phyloP scores from a whole-genome alignment of 345 rosid species.

The Eucalyptus victrix region DNA sequence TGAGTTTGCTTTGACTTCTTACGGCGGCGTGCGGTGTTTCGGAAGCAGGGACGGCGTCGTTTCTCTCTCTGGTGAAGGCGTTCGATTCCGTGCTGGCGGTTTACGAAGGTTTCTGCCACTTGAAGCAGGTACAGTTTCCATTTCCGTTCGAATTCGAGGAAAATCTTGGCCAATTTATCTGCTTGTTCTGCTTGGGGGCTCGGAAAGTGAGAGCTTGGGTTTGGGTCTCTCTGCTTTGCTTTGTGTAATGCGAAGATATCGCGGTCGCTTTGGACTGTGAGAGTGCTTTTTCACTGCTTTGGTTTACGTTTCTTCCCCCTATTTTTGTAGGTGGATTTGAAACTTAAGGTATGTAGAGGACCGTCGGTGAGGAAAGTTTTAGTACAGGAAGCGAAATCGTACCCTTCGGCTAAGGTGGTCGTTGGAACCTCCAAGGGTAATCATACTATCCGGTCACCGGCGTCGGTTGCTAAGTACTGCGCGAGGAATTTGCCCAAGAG shows the following conservation, averaged over 20 bases:
- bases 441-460: constrained; percentile 45
- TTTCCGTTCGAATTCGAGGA: neutral
- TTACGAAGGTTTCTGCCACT: constrained; percentile 93
- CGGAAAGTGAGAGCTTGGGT: neutral
- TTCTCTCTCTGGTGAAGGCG: constrained; percentile 57
- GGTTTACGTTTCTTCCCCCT: neutral
- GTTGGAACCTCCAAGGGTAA: constrained; percentile 50
- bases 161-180: neutral
- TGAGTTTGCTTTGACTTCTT: neutral
- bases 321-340: constrained; percentile 67
- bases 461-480: constrained; percentile 71
- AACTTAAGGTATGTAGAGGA: constrained; percentile 81
- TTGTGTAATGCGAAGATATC: neutral
- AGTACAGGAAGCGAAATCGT: constrained; percentile 63
- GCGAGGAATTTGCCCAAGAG: constrained; percentile 51
- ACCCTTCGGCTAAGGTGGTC: constrained; percentile 44
- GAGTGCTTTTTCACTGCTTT: neutral
- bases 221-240: neutral
- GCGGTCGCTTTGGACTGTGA: neutral
- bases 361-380: constrained; percentile 46
- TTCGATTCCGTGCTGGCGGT: constrained; percentile 74
- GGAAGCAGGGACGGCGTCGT: constrained; percentile 58
- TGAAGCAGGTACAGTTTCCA: constrained; percentile 49
- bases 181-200: neutral
- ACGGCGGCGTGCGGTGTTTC: neutral